These are phyloP conservation scores for Protomyces arabidopsidicola DNA, from an alignment of 1,139 yeast species.

Conservation along the genomic window DNA sequence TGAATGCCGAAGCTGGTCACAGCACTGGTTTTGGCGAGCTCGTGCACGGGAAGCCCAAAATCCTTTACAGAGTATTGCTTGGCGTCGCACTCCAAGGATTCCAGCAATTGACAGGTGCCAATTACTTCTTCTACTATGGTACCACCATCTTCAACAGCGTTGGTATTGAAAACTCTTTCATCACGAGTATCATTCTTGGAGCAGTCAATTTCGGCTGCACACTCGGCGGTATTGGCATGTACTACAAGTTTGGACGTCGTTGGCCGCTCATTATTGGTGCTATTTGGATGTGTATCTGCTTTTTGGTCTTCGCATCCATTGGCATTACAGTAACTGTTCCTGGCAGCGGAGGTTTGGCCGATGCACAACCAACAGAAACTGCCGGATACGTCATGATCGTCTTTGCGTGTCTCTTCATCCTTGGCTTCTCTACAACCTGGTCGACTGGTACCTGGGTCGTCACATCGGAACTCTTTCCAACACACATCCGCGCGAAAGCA, in stretches of 20 bases:
- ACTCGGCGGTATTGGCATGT: conserved; percentile 59
- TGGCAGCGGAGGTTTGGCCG: conserved; percentile 24
- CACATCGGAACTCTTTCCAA: conserved; percentile 72
- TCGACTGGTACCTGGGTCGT: conserved; percentile 69
- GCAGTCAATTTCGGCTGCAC: conserved; percentile 74
- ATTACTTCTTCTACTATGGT: conserved; percentile 62
- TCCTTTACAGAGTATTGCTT: conserved; percentile 42
- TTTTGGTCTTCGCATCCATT: conserved; percentile 59
- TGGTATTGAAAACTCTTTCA: conserved; percentile 50
- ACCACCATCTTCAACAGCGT: conserved; percentile 55
- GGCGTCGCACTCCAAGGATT: conserved; percentile 49
- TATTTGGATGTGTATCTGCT: conserved; percentile 59
- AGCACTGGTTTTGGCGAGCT: conserved; percentile 28
- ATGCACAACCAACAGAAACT: conserved; percentile 37
- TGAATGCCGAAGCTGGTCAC: conserved; percentile 37
- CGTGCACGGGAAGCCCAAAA: conserved; percentile 22
- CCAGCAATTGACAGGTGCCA: conserved; percentile 67
- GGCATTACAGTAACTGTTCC: conserved; percentile 56
- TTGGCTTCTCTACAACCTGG: conserved; percentile 83
- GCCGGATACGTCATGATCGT: conserved; percentile 69
- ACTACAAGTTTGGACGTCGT: conserved; percentile 71
- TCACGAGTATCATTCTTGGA: conserved; percentile 73
- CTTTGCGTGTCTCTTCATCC: conserved; percentile 71
- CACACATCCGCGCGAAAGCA: conserved; percentile 73
- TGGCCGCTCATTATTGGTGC: conserved; percentile 60